Conservation (phyloP, 306 rosid species). For the Crataegus laevigata region DNA sequence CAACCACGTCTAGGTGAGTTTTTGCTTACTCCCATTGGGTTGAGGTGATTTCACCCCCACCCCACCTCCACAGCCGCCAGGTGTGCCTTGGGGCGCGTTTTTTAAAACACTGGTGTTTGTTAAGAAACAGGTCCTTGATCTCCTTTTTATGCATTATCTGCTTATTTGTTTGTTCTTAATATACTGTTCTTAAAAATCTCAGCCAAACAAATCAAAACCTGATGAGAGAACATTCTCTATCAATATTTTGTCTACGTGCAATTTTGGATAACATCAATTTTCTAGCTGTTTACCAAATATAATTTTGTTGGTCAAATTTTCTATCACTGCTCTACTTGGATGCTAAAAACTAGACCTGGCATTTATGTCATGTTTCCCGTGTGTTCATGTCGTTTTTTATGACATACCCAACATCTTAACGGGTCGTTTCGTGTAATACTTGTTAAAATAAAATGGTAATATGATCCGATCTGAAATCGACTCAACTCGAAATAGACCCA, state of each 20-base stretch:
- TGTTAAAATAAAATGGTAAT: no score
- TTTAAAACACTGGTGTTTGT: not conserved
- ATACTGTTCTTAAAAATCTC: not conserved
- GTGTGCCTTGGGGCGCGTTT: no score
- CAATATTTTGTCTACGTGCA: not conserved
- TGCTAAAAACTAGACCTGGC: not conserved
- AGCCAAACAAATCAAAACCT: not conserved
- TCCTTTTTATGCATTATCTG: not conserved
- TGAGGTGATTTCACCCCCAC: no score
- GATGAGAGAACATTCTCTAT: not conserved
- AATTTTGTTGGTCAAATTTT: not conserved
- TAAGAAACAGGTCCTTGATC: not conserved
- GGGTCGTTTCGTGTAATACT: no score
- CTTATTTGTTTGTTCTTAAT: not conserved
- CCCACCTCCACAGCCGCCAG: no score
- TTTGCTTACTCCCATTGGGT: no score
- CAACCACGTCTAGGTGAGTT: no score
- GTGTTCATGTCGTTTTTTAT: no score
- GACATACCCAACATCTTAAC: no score
- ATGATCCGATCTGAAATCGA: no score
- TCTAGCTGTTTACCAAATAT: not conserved
- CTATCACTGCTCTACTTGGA: not conserved
- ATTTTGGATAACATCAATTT: not conserved
- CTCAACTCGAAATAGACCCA: no score
- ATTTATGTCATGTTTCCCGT: no score